phyloP scores from a whole-genome alignment of 116 monocot genomes.

The Phalaenopsis hybrid region DNA sequence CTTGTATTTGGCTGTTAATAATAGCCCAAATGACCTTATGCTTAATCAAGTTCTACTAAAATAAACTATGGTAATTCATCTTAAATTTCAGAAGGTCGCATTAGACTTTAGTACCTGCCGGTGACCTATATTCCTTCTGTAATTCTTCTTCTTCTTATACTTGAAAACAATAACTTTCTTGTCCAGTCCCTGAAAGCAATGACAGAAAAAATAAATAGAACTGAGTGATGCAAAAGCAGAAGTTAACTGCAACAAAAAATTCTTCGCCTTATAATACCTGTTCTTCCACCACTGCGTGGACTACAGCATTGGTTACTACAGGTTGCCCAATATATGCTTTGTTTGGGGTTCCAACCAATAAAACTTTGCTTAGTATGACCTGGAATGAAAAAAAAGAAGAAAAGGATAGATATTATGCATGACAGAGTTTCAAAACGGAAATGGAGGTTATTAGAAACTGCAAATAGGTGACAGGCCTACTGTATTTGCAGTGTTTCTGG shows the following conservation, averaged over 20 bases:
- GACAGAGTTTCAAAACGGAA: background rate
- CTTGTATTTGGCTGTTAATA: slow-evolving; percentile 78
- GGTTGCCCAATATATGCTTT: slow-evolving; percentile 89
- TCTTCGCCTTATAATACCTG: slow-evolving; percentile 37
- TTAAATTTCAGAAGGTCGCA: background rate
- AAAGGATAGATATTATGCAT: background rate
- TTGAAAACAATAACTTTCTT: slow-evolving; percentile 83
- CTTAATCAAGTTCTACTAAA: background rate
- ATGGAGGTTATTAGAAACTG: background rate
- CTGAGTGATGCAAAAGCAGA: background rate
- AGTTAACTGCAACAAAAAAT: background rate
- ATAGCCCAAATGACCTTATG: background rate
- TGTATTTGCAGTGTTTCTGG: background rate
- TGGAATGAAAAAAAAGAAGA: slow-evolving; percentile 21
- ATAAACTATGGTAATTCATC: background rate
- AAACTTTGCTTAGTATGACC: slow-evolving; percentile 89
- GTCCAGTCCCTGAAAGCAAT: slow-evolving; percentile 55
- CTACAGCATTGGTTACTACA: slow-evolving; percentile 85
- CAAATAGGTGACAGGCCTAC: background rate
- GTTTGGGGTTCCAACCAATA: slow-evolving; percentile 71
- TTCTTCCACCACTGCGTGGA: slow-evolving; percentile 95
- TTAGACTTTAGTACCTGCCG: slow-evolving; percentile 52
- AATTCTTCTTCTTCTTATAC: slow-evolving; percentile 92
- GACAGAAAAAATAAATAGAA: slow-evolving; percentile 7
- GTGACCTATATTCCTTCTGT: slow-evolving; percentile 82